phyloP scores from a whole-genome alignment of 2,329 filamentous ascomycete species.

The Leptographium radiaticola region DNA sequence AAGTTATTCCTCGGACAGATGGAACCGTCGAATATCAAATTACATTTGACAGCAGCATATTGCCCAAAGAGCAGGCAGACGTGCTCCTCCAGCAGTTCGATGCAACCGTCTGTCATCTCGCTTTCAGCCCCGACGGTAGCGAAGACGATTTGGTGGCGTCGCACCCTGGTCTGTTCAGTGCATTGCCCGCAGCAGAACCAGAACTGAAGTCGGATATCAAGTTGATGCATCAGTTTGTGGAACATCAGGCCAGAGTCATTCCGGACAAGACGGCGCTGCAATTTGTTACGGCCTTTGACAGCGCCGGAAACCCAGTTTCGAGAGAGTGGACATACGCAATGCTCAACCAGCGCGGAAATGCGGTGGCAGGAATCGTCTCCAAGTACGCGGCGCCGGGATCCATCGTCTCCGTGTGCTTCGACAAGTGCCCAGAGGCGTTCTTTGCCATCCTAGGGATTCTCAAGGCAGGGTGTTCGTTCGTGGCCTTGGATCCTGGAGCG shows the following conservation, averaged over 20 bases:
- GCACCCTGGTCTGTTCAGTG: conserved; percentile 40
- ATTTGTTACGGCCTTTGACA: conserved; percentile 50
- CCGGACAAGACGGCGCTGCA: conserved; percentile 59
- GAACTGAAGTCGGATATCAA: conserved; percentile 42
- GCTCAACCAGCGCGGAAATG: conserved; percentile 58
- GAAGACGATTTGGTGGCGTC: conserved; percentile 24
- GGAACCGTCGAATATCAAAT: conserved; percentile 47
- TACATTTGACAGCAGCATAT: conserved; percentile 48
- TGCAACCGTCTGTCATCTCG: conserved; percentile 43
- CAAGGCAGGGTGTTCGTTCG: conserved; percentile 69
- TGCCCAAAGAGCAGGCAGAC: conserved; percentile 56
- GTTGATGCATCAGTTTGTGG: conserved; percentile 69
- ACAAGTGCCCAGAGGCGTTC: conserved; percentile 75
- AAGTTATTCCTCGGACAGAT: conserved; percentile 46
- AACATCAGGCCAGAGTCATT: conserved; percentile 39
- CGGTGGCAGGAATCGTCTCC: conserved; percentile 53
- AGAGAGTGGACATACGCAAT: conserved; percentile 62
- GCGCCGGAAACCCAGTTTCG: conserved; percentile 25
- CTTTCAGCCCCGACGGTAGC: conserved; percentile 31
- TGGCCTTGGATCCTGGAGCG: conserved; percentile 66
- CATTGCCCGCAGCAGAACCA: conserved; percentile 46
- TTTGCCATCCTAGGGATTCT: conserved; percentile 71
- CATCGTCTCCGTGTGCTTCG: conserved; percentile 66
- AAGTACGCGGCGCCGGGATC: conserved; percentile 36
- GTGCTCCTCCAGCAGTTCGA: conserved; percentile 63